Percentiles rank a stretch among this genome's conserved stretches.
Conservation (phyloP, 2,329 filamentous ascomycete species). For the Cordyceps cateniannulata region DNA sequence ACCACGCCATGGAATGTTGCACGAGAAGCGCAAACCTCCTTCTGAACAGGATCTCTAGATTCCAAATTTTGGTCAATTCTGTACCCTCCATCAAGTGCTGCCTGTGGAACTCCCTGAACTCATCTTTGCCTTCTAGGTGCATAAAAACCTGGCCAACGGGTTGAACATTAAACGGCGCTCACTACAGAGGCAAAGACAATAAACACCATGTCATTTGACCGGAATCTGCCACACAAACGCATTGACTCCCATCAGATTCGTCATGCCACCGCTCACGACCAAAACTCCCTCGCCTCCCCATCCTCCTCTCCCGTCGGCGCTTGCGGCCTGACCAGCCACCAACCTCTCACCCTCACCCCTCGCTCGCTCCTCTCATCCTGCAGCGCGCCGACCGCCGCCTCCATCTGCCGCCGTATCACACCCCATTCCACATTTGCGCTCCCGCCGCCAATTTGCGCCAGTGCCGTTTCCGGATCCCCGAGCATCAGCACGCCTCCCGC, state of each 20-base stretch:
- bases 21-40: too few relatives aligned
- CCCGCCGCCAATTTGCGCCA: background rate
- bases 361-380: background rate
- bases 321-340: conserved; percentile 18
- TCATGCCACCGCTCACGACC: background rate
- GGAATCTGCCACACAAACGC: background rate
- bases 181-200: too few relatives aligned
- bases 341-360: conserved; percentile 15
- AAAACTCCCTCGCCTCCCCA: conserved; percentile 16
- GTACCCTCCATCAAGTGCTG: too few relatives aligned
- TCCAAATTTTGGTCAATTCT: too few relatives aligned
- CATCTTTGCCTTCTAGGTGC: too few relatives aligned
- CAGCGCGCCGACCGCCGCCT: conserved; percentile 14
- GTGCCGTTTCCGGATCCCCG: background rate
- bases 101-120: too few relatives aligned
- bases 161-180: too few relatives aligned
- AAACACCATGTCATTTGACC: too few relatives aligned
- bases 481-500: background rate
- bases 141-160: too few relatives aligned
- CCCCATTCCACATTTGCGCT: conserved; percentile 15
- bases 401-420: conserved; percentile 17
- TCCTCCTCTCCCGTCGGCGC: conserved; percentile 15
- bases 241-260: background rate
- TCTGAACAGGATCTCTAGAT: too few relatives aligned
- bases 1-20: too few relatives aligned